Base-by-base conservation (phyloP, 441 rosid species). In the Raphanus hybrid region DNA sequence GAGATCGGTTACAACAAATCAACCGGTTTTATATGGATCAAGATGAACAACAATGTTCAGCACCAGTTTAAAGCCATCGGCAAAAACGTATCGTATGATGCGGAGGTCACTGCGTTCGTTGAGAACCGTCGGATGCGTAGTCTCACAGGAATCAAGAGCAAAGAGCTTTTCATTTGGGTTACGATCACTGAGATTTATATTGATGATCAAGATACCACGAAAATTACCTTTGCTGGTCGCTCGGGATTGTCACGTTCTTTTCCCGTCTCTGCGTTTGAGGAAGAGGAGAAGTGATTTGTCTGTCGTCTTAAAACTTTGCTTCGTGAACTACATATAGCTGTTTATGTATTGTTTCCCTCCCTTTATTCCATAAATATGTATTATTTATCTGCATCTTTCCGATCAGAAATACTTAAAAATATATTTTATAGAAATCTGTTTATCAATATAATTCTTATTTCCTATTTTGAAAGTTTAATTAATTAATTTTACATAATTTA, bases 221-320 rank as follows among this genome's bases (percentile, higher is more conserved):
- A 79, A 72, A 79, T 85, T 57, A 76, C 74, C 15, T 82, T 86
- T 73, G 78, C 77, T 64, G 69, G 57, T 48, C 27, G 80, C 2
- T 58, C 67, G 54, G 87, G 87, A 8, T 12, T 83, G 20, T 69
- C 79, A 11, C 81, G 75, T 41, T n/a, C 81, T 15, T 84, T 75
- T 34, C 88, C 90, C 8, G 71, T 82, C 67, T 68, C 84, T 23
- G 89, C 90, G 14, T 89, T 84, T 55, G 84, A 75, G 63, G 76
- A 79, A 58, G 79, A 8, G 27, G 60, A 83, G 78, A 83, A 26
- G 67, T 18, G 6, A 69, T 70, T 52, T 69, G 64, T 65, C 39
- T 70, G 64, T 43, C 67, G 3, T 52, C 27, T 15, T 52, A 52
- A 48, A 6, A 14, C 58, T 14, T 52, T 14, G 9, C 20, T 15